A percentile compares a stretch with the other conserved stretches of the same genome.
Evolutionary conservation across 306 rosid genomes (phyloP).

Genomic region (Corylus americana): DNA sequence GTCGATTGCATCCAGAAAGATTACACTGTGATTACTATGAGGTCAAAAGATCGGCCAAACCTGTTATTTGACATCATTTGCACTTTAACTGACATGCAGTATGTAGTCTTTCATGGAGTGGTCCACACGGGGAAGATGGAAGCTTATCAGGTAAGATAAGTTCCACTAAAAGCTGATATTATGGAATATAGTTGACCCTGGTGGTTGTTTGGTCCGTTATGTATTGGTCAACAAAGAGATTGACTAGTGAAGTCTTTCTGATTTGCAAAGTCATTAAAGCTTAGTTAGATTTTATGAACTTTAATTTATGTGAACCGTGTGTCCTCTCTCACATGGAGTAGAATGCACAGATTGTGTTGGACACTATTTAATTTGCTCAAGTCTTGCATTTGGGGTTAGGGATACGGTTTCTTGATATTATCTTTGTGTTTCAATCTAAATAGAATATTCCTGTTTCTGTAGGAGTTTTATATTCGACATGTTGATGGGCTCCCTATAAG

Average conservation of each 20-base stretch:
- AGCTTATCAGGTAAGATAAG: slow-evolving; percentile 73
- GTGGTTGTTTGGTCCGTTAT: neutral
- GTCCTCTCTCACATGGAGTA: no score
- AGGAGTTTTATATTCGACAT: slow-evolving; percentile 94
- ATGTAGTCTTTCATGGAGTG: slow-evolving; percentile 87
- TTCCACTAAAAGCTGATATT: neutral
- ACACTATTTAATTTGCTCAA: neutral
- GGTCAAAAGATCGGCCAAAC: slow-evolving; percentile 86
- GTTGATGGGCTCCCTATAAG: slow-evolving; percentile 86
- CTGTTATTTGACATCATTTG: slow-evolving; percentile 88
- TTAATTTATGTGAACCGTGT: neutral
- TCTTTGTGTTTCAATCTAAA: slow-evolving; percentile 17
- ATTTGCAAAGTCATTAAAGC: neutral
- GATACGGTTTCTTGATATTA: neutral
- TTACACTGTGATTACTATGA: slow-evolving; percentile 76
- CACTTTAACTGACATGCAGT: slow-evolving; percentile 96
- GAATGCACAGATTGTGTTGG: neutral
- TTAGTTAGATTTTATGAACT: neutral
- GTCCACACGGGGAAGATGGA: slow-evolving; percentile 69
- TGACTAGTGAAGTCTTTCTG: neutral
- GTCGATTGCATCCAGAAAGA: slow-evolving; percentile 76
- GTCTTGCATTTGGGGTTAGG: neutral
- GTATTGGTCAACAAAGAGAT: neutral
- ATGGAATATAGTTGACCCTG: neutral
- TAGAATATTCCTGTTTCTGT: neutral